Evolutionary conservation across 1,284 basidiomycete species (phyloP), one percentile per base, ranked within the genome.

Genomic region (Ceratobasidium sp.): DNA sequence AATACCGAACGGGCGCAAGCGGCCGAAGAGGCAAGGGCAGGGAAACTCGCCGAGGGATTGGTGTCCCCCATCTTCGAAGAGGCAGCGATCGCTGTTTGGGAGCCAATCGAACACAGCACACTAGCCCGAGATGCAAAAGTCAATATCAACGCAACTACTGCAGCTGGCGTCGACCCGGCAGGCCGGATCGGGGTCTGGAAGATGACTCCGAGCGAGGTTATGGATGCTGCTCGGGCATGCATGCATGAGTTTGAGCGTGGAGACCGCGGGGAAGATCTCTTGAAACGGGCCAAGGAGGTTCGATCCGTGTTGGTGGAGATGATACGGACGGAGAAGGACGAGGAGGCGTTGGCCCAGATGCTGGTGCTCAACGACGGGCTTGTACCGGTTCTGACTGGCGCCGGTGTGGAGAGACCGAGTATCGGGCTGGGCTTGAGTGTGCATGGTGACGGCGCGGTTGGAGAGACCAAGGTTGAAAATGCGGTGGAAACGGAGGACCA

Each of bases 91-190:
- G 88, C 88, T 1, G 83, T 91, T 7, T 92, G 90, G 90, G 85
- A 84, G 0, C 85, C 92, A 85, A 89, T 92, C 65, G 90, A 92
- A 77, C 89, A 91, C 70, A 92, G 90, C 77, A 87, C 90, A 75
- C 79, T 92, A 32, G 90, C 90, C 2, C 85, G 84, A 32, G 64
- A 67, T 15, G 64, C 64, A 20, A 34, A 67, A 13, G 64, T 67
- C 13, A 67, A 67, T 42, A 67, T 67, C 64, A 67, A 67, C 17
- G 64, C 64, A 3, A 67, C 64, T 2, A 29, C 64, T 12, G 64
- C 35, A 34, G 64, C 64, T 2, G 64, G 64, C 17, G 64, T 67
- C 7, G 64, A 67, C 38, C 64, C 64, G 20, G 69, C 45, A 35
- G 71, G 47, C 32, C 68, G 45, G 65, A 72, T 60, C 25, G 72